Percentiles rank a stretch among this genome's conserved stretches.
Conservation (phyloP, 2,329 filamentous ascomycete genomes). For the Aspergillus awamori region DNA sequence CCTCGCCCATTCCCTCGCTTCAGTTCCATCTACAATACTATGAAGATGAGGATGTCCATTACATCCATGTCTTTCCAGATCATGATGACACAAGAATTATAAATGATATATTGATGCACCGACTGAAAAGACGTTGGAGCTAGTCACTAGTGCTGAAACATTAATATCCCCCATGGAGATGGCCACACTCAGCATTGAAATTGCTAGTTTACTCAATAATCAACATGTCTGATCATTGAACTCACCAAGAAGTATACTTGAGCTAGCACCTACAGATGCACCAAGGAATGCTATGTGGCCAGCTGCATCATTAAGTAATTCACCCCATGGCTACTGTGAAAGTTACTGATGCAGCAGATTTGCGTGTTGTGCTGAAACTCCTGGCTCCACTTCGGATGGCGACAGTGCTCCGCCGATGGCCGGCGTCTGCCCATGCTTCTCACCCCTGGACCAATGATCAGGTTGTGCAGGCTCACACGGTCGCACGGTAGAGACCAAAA, state of each 20-base stretch:
- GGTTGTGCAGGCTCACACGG: background rate
- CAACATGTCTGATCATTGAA: too few relatives aligned
- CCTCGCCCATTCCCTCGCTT: background rate
- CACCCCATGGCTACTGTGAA: background rate
- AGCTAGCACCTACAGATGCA: background rate
- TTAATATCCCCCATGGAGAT: too few relatives aligned
- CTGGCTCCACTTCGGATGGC: background rate
- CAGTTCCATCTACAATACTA: background rate
- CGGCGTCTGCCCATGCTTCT: background rate
- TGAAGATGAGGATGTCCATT: background rate
- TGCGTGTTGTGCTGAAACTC: background rate
- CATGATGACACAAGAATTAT: too few relatives aligned
- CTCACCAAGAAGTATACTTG: background rate
- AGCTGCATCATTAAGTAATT: background rate
- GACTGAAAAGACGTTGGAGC: too few relatives aligned
- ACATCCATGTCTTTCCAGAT: too few relatives aligned
- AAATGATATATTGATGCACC: too few relatives aligned
- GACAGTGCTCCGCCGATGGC: background rate
- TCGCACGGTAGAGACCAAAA: background rate
- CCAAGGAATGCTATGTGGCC: background rate
- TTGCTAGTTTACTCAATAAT: too few relatives aligned
- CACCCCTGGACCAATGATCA: background rate
- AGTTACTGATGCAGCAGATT: background rate
- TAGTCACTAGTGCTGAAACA: too few relatives aligned
- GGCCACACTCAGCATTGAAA: too few relatives aligned